phyloP scores from a whole-genome alignment of 116 monocot genomes.

The Zostera marina region DNA sequence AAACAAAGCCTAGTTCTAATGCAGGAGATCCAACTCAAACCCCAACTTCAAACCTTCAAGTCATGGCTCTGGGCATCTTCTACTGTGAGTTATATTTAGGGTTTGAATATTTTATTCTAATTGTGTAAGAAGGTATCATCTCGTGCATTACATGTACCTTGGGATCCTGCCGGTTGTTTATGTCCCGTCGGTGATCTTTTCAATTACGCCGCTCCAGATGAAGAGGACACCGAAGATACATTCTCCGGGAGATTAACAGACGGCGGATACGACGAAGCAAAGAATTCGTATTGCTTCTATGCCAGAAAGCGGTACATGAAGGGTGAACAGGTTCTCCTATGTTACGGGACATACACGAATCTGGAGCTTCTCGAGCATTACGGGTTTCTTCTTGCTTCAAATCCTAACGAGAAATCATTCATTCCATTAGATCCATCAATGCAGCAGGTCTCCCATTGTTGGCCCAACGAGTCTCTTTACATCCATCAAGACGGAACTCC shows the following conservation, averaged over 20 bases:
- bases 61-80: conserved; percentile 94
- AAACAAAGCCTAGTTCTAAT: conserved; percentile 34
- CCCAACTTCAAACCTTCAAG: conserved; percentile 43
- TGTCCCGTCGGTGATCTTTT: conserved; percentile 94
- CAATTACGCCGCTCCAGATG: conserved; percentile 82
- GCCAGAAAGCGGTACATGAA: conserved; percentile 57
- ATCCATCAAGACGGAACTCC: conserved; percentile 77
- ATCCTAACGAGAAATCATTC: conserved; percentile 71
- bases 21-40: conserved; percentile 46
- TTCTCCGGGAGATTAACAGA: conserved; percentile 48
- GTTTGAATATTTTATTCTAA: too few species aligned
- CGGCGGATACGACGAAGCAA: conserved; percentile 64
- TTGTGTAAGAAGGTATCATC: conserved; percentile 40
- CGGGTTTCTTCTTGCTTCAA: conserved; percentile 59
- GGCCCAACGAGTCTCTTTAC: conserved; percentile 57
- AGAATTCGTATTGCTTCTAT: conserved; percentile 73
- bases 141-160: conserved; percentile 79
- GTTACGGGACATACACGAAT: conserved; percentile 87
- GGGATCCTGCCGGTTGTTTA: conserved; percentile 84
- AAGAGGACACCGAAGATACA: conserved; percentile 4
- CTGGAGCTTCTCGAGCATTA: conserved; percentile 93
- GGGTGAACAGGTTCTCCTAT: conserved; percentile 77
- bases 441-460: conserved; percentile 19
- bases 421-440: conserved; percentile 29
- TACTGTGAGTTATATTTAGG: conserved; percentile 58